These are phyloP conservation scores for Cronartium quercuum DNA, from an alignment of 1,284 basidiomycete genomes.

Conservation along the genomic window DNA sequence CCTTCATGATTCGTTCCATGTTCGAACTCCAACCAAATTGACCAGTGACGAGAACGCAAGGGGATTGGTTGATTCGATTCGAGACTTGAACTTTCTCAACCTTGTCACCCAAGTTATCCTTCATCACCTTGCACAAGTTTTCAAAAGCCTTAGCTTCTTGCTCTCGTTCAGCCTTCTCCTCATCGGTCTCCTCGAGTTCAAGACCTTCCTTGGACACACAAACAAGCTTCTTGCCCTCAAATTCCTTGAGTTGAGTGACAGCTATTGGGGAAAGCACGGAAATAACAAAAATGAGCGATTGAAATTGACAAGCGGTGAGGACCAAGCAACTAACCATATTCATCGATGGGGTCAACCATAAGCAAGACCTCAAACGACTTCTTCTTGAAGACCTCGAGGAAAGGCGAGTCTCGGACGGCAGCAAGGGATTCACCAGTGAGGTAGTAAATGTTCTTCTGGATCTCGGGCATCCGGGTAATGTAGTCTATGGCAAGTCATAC, in stretches of 20 bases:
- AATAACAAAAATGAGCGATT: background rate
- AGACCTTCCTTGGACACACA: conserved; percentile 99
- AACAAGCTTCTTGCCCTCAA: conserved; percentile 94
- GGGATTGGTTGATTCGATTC: conserved; percentile 93
- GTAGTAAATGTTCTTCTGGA: conserved; percentile 94
- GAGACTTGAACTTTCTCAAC: conserved; percentile 99
- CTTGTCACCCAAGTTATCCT: conserved; percentile 98
- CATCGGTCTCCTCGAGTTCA: conserved; percentile 97
- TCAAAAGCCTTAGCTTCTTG: conserved; percentile 76
- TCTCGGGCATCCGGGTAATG: conserved; percentile 98
- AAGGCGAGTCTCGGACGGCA: conserved; percentile 86
- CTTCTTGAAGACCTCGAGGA: conserved; percentile 99
- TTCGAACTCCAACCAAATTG: conserved; percentile 99
- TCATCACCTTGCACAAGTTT: conserved; percentile 88
- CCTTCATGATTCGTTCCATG: conserved; percentile 99
- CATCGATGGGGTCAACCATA: conserved; percentile 96
- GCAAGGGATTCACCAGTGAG: conserved; percentile 96
- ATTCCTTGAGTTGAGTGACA: conserved; percentile 97
- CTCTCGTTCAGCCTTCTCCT: conserved; percentile 90
- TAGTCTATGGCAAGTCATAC: no score
- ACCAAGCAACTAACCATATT: conserved; percentile 10
- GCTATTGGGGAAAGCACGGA: conserved; percentile 62
- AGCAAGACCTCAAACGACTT: conserved; percentile 98
- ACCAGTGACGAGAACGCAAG: conserved; percentile 93
- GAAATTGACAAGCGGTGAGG: background rate